These are phyloP conservation scores for Hypoxylon rickii DNA, from an alignment of 495 filamentous ascomycete species.

Conservation along the genomic window DNA sequence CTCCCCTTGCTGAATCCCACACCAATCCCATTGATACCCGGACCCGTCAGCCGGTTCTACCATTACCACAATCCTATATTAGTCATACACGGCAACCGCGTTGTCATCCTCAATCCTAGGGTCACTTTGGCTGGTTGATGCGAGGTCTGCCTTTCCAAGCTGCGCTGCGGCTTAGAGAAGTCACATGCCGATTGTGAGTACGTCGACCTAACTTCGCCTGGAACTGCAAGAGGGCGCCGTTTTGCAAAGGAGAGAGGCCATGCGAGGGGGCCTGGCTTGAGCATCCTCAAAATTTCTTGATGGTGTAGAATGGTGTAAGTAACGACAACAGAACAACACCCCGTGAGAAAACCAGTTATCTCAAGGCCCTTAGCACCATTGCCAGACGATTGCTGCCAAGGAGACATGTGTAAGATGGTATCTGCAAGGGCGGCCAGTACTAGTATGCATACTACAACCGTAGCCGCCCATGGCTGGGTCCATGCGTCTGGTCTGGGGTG, in stretches of 20 bases:
- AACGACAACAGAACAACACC: neutral
- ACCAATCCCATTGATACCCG: neutral
- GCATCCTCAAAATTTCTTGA: neutral
- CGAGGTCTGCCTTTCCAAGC: neutral
- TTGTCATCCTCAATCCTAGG: neutral
- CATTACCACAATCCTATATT: neutral
- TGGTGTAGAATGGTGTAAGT: neutral
- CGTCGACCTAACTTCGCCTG: neutral
- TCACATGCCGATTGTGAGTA: neutral
- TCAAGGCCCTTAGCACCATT: neutral
- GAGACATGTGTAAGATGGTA: neutral
- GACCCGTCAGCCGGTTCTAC: neutral
- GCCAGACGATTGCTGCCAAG: neutral
- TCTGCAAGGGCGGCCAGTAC: neutral
- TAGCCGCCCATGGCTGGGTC: neutral
- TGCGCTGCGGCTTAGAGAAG: slow-evolving; percentile 1
- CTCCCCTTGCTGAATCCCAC: too few species aligned
- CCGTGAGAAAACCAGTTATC: neutral
- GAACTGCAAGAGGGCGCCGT: slow-evolving; percentile 1
- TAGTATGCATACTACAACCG: slow-evolving; percentile 3
- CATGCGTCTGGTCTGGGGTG: neutral
- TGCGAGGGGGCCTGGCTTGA: slow-evolving; percentile 5
- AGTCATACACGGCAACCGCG: neutral
- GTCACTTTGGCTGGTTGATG: neutral
- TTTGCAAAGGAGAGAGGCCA: slow-evolving; percentile 8